Conservation (phyloP, 2,329 filamentous ascomycete genomes). For the Rutstroemia sp. region DNA sequence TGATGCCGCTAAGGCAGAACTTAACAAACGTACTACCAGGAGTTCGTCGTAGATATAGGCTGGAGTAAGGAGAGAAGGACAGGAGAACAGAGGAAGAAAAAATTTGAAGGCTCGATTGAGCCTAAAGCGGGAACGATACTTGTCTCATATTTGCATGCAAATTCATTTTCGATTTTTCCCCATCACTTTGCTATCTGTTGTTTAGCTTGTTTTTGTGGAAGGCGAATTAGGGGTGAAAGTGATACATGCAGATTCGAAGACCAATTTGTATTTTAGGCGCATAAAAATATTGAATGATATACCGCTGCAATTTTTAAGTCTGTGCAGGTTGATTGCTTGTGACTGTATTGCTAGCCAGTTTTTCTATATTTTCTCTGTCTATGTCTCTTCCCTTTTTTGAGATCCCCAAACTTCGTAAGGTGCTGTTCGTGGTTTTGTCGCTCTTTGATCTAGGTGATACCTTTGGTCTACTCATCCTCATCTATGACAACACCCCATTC, state of each 20-base stretch:
- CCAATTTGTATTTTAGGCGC: conserved; percentile 11
- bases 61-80: too few relatives aligned
- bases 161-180: neutral
- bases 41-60: conserved; percentile 22
- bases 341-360: neutral
- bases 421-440: too few relatives aligned
- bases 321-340: neutral
- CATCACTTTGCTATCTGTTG: neutral
- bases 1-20: conserved; percentile 61
- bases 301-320: too few relatives aligned
- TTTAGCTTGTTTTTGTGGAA: neutral
- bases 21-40: conserved; percentile 27
- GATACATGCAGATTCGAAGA: neutral
- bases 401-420: neutral
- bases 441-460: too few relatives aligned
- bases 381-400: neutral
- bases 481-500: conserved; percentile 62
- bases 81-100: neutral
- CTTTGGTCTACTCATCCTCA: conserved; percentile 33
- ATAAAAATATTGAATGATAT: conserved; percentile 5
- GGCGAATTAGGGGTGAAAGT: neutral
- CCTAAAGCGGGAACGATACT: neutral
- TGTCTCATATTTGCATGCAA: neutral
- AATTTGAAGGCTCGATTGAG: neutral
- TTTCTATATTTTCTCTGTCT: neutral